A percentile compares a stretch with the other conserved stretches of the same genome.
phyloP scores from a whole-genome alignment of 768 basidiomycete genomes.

The Hygrophorus pudorinus region DNA sequence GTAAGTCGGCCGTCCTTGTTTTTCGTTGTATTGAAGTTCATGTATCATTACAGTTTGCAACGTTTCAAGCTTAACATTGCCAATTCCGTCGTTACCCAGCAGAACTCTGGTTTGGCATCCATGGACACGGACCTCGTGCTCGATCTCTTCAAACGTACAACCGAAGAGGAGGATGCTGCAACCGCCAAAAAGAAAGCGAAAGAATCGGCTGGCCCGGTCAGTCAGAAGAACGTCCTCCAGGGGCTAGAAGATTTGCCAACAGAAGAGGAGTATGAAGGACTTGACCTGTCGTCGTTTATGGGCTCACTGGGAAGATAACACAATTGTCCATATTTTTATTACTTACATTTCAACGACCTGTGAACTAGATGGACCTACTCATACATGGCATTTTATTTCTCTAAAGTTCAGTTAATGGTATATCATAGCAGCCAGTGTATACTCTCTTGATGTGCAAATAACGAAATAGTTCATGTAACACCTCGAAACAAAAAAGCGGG shows the following conservation, averaged over 20 bases:
- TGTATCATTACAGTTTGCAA: constrained; percentile 55
- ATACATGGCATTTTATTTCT: constrained; percentile 10
- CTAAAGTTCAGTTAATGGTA: background rate
- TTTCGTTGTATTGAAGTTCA: background rate
- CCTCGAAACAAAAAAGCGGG: too few relatives aligned
- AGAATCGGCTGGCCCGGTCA: constrained; percentile 45
- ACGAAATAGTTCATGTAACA: too few relatives aligned
- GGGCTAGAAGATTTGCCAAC: constrained; percentile 87
- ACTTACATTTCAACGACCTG: background rate
- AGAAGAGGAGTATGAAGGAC: constrained; percentile 85
- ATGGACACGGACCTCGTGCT: constrained; percentile 98
- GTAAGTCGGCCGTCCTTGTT: constrained; percentile 33
- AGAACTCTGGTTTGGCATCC: constrained; percentile 85
- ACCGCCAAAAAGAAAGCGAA: constrained; percentile 46
- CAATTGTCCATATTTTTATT: constrained; percentile 20
- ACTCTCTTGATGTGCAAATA: too few relatives aligned
- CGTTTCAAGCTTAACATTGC: constrained; percentile 99
- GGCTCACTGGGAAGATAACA: constrained; percentile 55
- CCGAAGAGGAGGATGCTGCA: constrained; percentile 62
- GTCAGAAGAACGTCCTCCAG: constrained; percentile 77
- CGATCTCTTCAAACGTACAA: constrained; percentile 82
- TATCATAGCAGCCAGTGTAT: background rate
- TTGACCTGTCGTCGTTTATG: constrained; percentile 86
- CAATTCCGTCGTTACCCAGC: constrained; percentile 92
- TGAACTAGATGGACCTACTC: too few relatives aligned